Base-by-base conservation (phyloP, 352 stramenopile species). In the Globisporangium nagaii region DNA sequence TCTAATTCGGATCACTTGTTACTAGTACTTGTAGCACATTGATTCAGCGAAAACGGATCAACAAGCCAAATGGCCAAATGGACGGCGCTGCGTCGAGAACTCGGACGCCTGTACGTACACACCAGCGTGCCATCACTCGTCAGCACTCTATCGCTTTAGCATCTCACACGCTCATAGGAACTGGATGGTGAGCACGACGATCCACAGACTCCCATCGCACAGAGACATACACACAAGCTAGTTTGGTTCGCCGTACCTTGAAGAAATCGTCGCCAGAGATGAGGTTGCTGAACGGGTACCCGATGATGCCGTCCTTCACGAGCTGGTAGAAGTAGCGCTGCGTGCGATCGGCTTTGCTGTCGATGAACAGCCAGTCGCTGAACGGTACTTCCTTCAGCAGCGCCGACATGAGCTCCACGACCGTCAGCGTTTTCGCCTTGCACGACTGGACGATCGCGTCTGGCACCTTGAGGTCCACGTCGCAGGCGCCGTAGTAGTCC, bases 311-410 rank as follows among this genome's bases (percentile, higher is more conserved):
- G 41, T 84, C 56, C 9, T 75, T 56, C 19, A 86, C 35, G 15
- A 87, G 64, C 36, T 73, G 63, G 60, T 86, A 89, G 60, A 80
- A 89, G 27, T 71, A 69, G 10, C 75, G 69, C 58, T 89, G 79
- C 3, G 63, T 79, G 30, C 60, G 60, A 60, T 89, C 79, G 48
- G 42, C 66, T 47, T 78, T 85, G 60, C 71, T 87, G 57, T 84
- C 49, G 51, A 85, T 68, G 50, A 81, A 85, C 11, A 89, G 46
- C 79, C 79, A 89, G 41, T 83, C 63, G 36, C 56, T 60, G 31
- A 55, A 65, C 15, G 73, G 51, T 17, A 67, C 64, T 13, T 53
- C 47, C 31, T 78, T 49, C 27, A 87, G 53, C 36, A 86, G 40
- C 2, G 53, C 35, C 43, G 66, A 58, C 31, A 85, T 66, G 41